Conservation (phyloP, 1,284 basidiomycete genomes). For the Entoloma clypeatum region DNA sequence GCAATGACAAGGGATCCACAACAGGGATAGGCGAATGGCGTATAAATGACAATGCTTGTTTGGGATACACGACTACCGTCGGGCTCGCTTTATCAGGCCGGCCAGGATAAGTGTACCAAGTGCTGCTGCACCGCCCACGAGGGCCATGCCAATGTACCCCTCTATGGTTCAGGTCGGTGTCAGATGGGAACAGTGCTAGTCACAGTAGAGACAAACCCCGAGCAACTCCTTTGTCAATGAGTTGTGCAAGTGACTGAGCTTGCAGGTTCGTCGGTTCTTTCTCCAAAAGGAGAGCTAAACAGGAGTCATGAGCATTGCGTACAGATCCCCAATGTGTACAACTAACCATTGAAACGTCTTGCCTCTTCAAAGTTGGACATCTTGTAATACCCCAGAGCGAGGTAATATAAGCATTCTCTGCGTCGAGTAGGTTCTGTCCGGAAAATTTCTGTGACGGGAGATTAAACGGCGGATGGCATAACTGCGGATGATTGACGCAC, state of each 20-base stretch:
- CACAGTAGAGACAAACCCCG: conserved; percentile 56
- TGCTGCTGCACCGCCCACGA: conserved; percentile 88
- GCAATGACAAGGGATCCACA: background rate
- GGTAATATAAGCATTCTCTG: conserved; percentile 96
- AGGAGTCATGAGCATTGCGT: conserved; percentile 1
- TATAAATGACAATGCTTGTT: conserved; percentile 7
- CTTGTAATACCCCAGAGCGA: conserved; percentile 96
- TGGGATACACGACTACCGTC: conserved; percentile 47
- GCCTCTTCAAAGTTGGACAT: conserved; percentile 95
- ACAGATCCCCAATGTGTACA: background rate
- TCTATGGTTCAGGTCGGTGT: conserved; percentile 45
- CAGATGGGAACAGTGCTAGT: background rate
- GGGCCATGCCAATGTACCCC: conserved; percentile 92
- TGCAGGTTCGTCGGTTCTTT: conserved; percentile 96
- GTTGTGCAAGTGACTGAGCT: conserved; percentile 77
- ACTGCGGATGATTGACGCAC: conserved; percentile 39
- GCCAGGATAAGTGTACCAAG: conserved; percentile 81
- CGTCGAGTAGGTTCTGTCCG: conserved; percentile 83
- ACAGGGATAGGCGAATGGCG: background rate
- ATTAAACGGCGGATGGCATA: conserved; percentile 1
- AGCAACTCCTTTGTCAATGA: conserved; percentile 88
- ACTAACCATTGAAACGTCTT: conserved; percentile 84
- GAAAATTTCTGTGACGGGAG: conserved; percentile 76
- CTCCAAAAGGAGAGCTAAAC: conserved; percentile 77
- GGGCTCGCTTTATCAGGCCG: conserved; percentile 82